phyloP scores from a whole-genome alignment of 164 flowering plant genomes.

The Dillenia turbinata region DNA sequence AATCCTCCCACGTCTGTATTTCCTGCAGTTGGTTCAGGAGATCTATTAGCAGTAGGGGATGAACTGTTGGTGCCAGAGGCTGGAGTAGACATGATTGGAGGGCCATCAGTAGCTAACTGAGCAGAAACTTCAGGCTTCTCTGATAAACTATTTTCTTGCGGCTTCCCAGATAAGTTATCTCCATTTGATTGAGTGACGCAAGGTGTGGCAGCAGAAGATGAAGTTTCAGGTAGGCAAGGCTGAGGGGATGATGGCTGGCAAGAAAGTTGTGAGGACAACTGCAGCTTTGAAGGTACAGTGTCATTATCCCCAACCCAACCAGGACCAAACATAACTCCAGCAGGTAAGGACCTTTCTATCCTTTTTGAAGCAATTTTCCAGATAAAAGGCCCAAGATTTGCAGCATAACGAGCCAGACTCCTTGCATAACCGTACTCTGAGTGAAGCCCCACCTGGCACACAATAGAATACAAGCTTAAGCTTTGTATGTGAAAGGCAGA shows the following conservation, averaged over 20 bases:
- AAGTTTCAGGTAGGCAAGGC: too few species aligned
- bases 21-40: constrained; percentile 14
- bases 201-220: too few species aligned
- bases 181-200: too few species aligned
- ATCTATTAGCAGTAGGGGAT: constrained; percentile 11
- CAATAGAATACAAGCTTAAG: too few species aligned
- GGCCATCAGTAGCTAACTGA: constrained; percentile 12
- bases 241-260: too few species aligned
- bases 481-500: too few species aligned
- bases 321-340: constrained; percentile 53
- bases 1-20: constrained; percentile 14
- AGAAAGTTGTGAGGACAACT: too few species aligned
- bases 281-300: constrained; percentile 2
- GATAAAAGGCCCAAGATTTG: constrained; percentile 72
- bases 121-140: constrained; percentile 18
- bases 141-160: not conserved
- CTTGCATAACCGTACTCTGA: constrained; percentile 66
- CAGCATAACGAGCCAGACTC: constrained; percentile 84
- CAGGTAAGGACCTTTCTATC: constrained; percentile 49
- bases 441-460: constrained; percentile 68
- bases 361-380: constrained; percentile 77
- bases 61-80: constrained; percentile 11
- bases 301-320: constrained; percentile 66
- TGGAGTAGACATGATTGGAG: constrained; percentile 13
- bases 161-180: not conserved